A percentile compares a stretch with the other conserved stretches of the same genome.
Evolutionary conservation across 352 stramenopile species (phyloP).

Genomic region (Pythium myriotylum): DNA sequence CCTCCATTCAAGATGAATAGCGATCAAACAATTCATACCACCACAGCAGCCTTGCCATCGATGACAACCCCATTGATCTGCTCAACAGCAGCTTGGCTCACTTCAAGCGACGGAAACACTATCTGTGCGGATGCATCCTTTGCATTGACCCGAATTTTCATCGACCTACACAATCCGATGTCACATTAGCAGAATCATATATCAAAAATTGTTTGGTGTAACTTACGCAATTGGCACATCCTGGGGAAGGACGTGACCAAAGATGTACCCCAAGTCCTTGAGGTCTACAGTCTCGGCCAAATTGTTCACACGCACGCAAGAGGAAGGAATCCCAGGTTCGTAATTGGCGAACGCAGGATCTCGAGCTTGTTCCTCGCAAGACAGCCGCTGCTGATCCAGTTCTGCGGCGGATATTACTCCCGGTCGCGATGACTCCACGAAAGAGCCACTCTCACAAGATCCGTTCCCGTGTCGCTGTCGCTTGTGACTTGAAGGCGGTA

Average conservation of each 20-base stretch:
- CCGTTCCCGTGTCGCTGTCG: not conserved
- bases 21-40: conserved; percentile 36
- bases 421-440: conserved; percentile 23
- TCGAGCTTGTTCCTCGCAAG: conserved; percentile 34
- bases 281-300: conserved; percentile 46
- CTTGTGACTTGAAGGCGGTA: not conserved
- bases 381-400: conserved; percentile 45
- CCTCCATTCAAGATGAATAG: too few species aligned
- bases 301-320: conserved; percentile 43
- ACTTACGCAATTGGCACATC: conserved; percentile 42
- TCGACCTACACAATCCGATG: conserved; percentile 4
- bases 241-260: conserved; percentile 53
- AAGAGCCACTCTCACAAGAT: too few species aligned
- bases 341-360: conserved; percentile 44
- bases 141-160: conserved; percentile 18
- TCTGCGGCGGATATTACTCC: conserved; percentile 68
- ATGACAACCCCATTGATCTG: conserved; percentile 56
- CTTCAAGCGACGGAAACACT: conserved; percentile 31
- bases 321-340: conserved; percentile 32
- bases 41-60: conserved; percentile 44
- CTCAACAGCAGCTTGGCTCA: conserved; percentile 41
- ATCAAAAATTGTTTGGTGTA: too few species aligned
- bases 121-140: conserved; percentile 16
- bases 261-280: conserved; percentile 58
- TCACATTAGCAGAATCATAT: not conserved